Evolutionary conservation across 148 eudicot species (phyloP).

Genomic region (Heliamphora exappendiculata): DNA sequence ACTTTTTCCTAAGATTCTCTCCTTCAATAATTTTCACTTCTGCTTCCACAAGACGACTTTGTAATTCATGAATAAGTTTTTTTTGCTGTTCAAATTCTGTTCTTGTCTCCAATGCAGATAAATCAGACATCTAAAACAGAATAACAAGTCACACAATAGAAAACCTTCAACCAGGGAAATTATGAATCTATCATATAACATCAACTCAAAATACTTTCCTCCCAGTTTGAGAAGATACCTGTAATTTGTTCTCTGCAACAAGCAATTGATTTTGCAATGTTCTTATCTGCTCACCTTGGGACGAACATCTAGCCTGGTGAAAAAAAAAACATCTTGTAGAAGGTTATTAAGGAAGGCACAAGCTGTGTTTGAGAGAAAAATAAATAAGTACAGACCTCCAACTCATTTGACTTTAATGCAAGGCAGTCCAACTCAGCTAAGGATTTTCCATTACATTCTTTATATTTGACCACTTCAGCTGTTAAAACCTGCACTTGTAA

Average conservation of each 20-base stretch:
- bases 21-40: conserved; percentile 81
- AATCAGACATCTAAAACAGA: conserved; percentile 51
- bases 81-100: conserved; percentile 67
- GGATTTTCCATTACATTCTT: conserved; percentile 60
- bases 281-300: conserved; percentile 58
- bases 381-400: conserved; percentile 51
- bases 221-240: conserved; percentile 56
- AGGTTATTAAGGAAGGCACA: not conserved
- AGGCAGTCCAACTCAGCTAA: conserved; percentile 52
- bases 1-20: conserved; percentile 78
- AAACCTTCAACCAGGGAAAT: not conserved
- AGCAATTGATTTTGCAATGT: conserved; percentile 62
- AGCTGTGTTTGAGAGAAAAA: not conserved
- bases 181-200: not conserved
- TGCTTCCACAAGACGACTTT: conserved; percentile 65
- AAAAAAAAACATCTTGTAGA: not conserved
- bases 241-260: conserved; percentile 57
- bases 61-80: conserved; percentile 48
- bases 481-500: conserved; percentile 50
- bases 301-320: conserved; percentile 49
- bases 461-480: conserved; percentile 53
- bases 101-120: conserved; percentile 61
- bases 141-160: not conserved
- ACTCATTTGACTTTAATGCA: conserved; percentile 46
- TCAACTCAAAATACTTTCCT: not conserved